Conservation (phyloP, 2,329 filamentous ascomycete genomes). For the Didymella pinodella region DNA sequence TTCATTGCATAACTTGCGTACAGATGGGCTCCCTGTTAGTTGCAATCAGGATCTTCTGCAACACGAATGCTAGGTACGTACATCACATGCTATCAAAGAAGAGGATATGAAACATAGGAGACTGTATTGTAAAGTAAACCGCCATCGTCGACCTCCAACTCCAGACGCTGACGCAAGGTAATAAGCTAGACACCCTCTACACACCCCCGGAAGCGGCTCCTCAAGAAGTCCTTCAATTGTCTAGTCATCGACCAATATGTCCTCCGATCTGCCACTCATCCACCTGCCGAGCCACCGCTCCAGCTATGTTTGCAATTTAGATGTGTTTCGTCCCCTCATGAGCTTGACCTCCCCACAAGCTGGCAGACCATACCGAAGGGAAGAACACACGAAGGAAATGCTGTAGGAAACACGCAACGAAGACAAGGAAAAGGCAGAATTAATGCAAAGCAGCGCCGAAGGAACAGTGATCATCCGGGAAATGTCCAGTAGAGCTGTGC, state of each 20-base stretch:
- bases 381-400: slow-evolving; percentile 44
- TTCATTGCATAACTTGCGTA: too few species aligned
- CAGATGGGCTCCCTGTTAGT: too few species aligned
- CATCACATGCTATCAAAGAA: neutral
- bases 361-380: slow-evolving; percentile 52
- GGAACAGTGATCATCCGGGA: slow-evolving; percentile 41
- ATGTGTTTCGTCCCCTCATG: slow-evolving; percentile 48
- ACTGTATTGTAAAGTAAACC: slow-evolving; percentile 28
- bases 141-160: slow-evolving; percentile 15
- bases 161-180: slow-evolving; percentile 32
- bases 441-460: slow-evolving; percentile 41
- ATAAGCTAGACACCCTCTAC: slow-evolving; percentile 36
- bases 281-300: slow-evolving; percentile 25
- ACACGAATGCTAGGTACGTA: neutral
- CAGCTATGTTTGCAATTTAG: slow-evolving; percentile 46
- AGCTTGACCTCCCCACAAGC: slow-evolving; percentile 53
- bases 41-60: too few species aligned
- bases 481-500: slow-evolving; percentile 39
- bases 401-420: slow-evolving; percentile 31
- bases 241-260: slow-evolving; percentile 33
- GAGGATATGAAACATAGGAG: slow-evolving; percentile 13
- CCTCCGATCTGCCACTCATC: slow-evolving; percentile 34
- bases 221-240: slow-evolving; percentile 23
- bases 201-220: slow-evolving; percentile 43
- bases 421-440: slow-evolving; percentile 43